phyloP scores from a whole-genome alignment of 257 asterid species.

The Scutellaria baicalensis region DNA sequence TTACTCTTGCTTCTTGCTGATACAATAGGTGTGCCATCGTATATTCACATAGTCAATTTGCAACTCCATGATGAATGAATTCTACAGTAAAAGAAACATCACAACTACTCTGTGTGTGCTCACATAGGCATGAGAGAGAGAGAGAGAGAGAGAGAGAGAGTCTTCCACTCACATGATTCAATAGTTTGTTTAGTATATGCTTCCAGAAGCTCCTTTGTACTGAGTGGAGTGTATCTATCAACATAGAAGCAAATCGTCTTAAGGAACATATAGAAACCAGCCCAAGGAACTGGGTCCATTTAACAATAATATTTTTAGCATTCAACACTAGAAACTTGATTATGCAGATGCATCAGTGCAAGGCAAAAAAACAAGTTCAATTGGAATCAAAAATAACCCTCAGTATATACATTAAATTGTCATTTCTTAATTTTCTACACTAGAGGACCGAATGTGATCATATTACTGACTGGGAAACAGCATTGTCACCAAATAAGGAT shows the following conservation, averaged over 20 bases:
- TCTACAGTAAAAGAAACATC: not conserved
- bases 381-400: not conserved
- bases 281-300: not conserved
- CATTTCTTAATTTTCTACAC: not conserved
- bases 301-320: not conserved
- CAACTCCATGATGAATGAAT: not conserved
- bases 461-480: not conserved
- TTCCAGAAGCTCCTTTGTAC: conserved; percentile 80
- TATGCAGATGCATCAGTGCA: not conserved
- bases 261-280: conserved; percentile 2
- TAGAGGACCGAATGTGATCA: not conserved
- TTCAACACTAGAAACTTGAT: not conserved
- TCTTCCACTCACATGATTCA: conserved; percentile 60
- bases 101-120: not conserved
- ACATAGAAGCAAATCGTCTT: conserved; percentile 17
- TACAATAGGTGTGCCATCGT: not conserved
- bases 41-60: not conserved
- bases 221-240: conserved; percentile 77
- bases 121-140: not conserved
- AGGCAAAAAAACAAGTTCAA: not conserved
- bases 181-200: conserved; percentile 53
- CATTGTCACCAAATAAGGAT: not conserved
- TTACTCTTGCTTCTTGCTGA: not conserved
- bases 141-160: conserved; percentile 9
- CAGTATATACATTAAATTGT: not conserved